phyloP scores from a whole-genome alignment of 257 asterid species.

The Cruciata laevipes region DNA sequence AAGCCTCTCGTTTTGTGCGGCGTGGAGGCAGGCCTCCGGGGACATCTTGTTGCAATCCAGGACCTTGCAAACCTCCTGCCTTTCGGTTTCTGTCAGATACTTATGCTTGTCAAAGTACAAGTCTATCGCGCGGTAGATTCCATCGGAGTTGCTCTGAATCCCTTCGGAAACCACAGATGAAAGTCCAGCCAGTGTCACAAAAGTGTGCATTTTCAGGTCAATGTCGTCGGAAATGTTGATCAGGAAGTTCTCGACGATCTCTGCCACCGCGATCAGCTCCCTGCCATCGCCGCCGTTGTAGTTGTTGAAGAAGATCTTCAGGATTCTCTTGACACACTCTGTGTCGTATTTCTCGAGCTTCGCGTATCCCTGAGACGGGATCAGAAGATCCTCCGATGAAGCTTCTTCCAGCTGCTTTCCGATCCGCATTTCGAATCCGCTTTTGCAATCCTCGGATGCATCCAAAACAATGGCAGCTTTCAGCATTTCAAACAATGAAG shows the following conservation, averaged over 20 bases:
- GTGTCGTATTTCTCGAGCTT: constrained; percentile 51
- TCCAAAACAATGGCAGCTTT: constrained; percentile 38
- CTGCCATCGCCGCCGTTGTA: constrained; percentile 19
- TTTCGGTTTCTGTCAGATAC: constrained; percentile 52
- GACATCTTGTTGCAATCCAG: constrained; percentile 62
- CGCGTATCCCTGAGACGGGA: constrained; percentile 55
- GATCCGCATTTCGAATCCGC: constrained; percentile 47
- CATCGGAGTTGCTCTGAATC: constrained; percentile 32
- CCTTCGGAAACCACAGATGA: constrained; percentile 42
- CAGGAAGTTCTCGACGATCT: constrained; percentile 54
- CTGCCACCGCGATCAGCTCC: constrained; percentile 38
- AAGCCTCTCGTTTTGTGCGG: constrained; percentile 49
- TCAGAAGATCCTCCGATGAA: constrained; percentile 39
- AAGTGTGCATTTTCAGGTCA: constrained; percentile 37
- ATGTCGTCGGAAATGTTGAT: constrained; percentile 55
- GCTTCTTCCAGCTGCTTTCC: constrained; percentile 64
- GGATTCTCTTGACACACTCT: constrained; percentile 55
- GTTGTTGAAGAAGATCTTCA: constrained; percentile 52
- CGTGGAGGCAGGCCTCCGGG: constrained; percentile 57
- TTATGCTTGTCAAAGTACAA: constrained; percentile 62
- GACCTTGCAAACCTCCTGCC: constrained; percentile 47
- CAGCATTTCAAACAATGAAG: constrained; percentile 50
- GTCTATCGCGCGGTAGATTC: constrained; percentile 62
- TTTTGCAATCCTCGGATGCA: constrained; percentile 42
- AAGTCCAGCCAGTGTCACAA: constrained; percentile 34